phyloP scores from a whole-genome alignment of 2,329 filamentous ascomycete genomes.

The Knufia petricola region DNA sequence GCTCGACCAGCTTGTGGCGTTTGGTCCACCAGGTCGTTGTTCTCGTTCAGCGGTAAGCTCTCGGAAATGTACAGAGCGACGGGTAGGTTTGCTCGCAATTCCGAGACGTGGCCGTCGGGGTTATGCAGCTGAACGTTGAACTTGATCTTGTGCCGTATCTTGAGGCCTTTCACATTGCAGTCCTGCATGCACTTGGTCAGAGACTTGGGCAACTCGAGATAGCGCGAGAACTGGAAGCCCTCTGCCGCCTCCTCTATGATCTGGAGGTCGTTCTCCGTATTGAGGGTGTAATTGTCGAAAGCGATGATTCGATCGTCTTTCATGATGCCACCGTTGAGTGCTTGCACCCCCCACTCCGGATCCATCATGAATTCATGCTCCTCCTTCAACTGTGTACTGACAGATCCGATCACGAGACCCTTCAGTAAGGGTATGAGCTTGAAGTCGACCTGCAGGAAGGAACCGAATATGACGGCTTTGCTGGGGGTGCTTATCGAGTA shows the following conservation, averaged over 20 bases:
- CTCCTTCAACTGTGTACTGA: conserved; percentile 73
- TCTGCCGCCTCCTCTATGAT: conserved; percentile 50
- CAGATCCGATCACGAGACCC: conserved; percentile 72
- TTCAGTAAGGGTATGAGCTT: conserved; percentile 81
- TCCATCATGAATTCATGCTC: conserved; percentile 55
- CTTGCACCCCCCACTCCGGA: conserved; percentile 33
- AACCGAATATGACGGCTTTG: conserved; percentile 90
- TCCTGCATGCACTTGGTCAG: conserved; percentile 81
- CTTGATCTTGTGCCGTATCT: conserved; percentile 85
- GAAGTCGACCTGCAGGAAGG: conserved; percentile 73
- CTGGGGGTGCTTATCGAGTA: conserved; percentile 90
- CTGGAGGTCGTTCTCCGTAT: conserved; percentile 51
- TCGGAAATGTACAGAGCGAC: conserved; percentile 93
- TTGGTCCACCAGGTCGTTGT: conserved; percentile 65
- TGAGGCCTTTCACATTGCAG: conserved; percentile 79
- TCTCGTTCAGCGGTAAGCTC: conserved; percentile 77
- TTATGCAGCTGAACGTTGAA: conserved; percentile 86
- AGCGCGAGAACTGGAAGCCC: conserved; percentile 51
- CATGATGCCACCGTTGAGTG: conserved; percentile 26
- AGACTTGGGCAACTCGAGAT: conserved; percentile 64
- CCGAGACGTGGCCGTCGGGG: conserved; percentile 86
- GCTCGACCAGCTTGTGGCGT: conserved; percentile 41
- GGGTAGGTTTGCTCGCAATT: conserved; percentile 72
- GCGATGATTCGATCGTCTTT: conserved; percentile 57
- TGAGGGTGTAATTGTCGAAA: conserved; percentile 59